These are phyloP conservation scores for Epicoccum sorghinum DNA, from an alignment of 2,329 filamentous ascomycete genomes.

Conservation along the genomic window DNA sequence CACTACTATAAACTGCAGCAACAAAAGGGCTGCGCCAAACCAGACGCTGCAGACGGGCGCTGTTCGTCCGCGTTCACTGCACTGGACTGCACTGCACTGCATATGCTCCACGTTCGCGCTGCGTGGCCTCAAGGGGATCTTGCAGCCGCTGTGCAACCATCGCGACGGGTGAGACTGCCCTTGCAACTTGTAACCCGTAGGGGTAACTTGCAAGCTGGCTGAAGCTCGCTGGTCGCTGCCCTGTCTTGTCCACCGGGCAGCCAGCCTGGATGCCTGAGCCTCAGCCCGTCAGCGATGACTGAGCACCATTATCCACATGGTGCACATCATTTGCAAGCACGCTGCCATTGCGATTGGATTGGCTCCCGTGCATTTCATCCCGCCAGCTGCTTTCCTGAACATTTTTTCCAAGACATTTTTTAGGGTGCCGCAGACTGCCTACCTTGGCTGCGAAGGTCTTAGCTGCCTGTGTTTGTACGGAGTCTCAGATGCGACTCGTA, in stretches of 20 bases:
- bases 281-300: slow-evolving; percentile 7
- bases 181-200: background rate
- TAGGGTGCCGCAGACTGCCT: background rate
- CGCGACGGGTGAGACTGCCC: slow-evolving; percentile 9
- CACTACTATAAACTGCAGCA: no score
- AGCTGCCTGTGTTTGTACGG: slow-evolving; percentile 2
- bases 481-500: slow-evolving; percentile 6
- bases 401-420: slow-evolving; percentile 1
- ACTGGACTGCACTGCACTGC: background rate
- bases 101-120: slow-evolving; percentile 7
- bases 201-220: no score
- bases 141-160: slow-evolving; percentile 9
- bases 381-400: background rate
- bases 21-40: slow-evolving; percentile 1
- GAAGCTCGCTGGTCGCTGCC: slow-evolving; percentile 12
- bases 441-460: background rate
- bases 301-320: background rate
- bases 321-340: background rate
- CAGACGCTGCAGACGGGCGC: background rate
- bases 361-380: background rate
- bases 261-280: slow-evolving; percentile 10
- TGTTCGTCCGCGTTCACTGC: slow-evolving; percentile 7
- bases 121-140: slow-evolving; percentile 14
- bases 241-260: background rate
- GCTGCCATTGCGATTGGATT: background rate